phyloP scores from a whole-genome alignment of 228 moss, liverwort and hornwort species.

The Sphagnum magellanicum region DNA sequence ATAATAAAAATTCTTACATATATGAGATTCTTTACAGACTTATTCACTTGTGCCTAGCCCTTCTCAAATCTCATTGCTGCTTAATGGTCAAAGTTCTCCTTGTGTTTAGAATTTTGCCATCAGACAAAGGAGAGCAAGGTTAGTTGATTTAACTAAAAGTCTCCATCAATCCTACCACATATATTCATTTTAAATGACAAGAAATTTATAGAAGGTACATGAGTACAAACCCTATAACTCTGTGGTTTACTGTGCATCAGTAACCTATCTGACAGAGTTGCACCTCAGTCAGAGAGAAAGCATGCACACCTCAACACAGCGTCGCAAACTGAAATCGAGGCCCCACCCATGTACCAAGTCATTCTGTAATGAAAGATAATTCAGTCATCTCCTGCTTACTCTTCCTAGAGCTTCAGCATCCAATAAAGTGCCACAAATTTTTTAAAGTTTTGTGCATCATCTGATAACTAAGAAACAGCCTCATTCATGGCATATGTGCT shows the following conservation, averaged over 20 bases:
- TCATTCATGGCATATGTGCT: not conserved
- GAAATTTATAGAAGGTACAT: not conserved
- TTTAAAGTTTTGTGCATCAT: not conserved
- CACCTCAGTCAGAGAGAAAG: not conserved
- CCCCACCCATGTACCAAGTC: slow-evolving; percentile 99
- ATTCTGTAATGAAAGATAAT: slow-evolving; percentile 54
- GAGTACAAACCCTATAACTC: no score
- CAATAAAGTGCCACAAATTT: not conserved
- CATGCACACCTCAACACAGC: slow-evolving; percentile 73
- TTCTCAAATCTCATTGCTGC: not conserved
- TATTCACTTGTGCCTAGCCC: not conserved
- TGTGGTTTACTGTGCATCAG: not conserved
- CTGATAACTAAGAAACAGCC: not conserved
- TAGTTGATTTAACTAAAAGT: not conserved
- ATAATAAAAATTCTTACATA: not conserved
- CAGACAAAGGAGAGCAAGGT: not conserved
- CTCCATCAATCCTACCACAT: not conserved
- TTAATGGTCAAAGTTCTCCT: not conserved
- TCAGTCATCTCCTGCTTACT: not conserved
- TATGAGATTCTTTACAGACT: not conserved
- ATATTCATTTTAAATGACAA: not conserved
- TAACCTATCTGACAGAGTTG: not conserved
- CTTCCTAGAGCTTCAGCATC: not conserved
- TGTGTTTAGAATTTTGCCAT: not conserved
- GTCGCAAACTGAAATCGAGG: slow-evolving; percentile 86